These are phyloP conservation scores for Prunus fruticosa DNA, from an alignment of 306 rosid genomes.

Conservation along the genomic window DNA sequence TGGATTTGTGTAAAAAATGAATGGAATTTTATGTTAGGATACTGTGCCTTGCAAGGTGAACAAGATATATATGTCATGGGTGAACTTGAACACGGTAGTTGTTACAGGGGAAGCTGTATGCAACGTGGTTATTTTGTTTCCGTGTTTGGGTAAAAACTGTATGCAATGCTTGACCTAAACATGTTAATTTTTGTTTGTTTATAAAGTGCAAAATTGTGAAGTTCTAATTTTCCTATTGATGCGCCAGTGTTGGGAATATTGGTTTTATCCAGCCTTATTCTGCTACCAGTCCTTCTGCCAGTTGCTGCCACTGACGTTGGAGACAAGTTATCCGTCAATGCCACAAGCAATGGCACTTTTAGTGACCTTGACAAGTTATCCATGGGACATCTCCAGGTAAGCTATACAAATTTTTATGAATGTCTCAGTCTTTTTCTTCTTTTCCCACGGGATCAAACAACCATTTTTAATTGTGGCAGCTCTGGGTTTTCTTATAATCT, in stretches of 20 bases:
- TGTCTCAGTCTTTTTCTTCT: not conserved
- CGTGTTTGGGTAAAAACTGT: not conserved
- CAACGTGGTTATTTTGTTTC: not conserved
- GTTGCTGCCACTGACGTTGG: constrained; percentile 58
- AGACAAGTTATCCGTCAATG: not conserved
- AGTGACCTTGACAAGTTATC: constrained; percentile 67
- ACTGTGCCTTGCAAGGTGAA: not conserved
- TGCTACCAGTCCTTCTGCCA: constrained; percentile 84
- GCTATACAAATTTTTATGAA: constrained; percentile 7
- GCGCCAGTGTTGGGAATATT: constrained; percentile 69
- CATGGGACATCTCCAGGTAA: constrained; percentile 63
- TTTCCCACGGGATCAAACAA: too few relatives aligned
- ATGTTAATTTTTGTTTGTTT: not conserved
- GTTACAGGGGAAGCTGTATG: not conserved
- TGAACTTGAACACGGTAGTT: not conserved
- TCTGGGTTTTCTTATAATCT: not conserved
- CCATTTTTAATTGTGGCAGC: not conserved
- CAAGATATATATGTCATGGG: not conserved
- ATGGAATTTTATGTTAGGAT: not conserved
- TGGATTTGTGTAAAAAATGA: not conserved
- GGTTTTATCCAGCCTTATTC: constrained; percentile 58
- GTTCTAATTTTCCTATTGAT: constrained; percentile 16
- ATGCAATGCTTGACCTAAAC: not conserved
- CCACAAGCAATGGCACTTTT: constrained; percentile 54
- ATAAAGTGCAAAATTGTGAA: not conserved